Evolutionary conservation across 257 asterid species (phyloP), one percentile per base, ranked within the genome.

Genomic region (Mentha longifolia): DNA sequence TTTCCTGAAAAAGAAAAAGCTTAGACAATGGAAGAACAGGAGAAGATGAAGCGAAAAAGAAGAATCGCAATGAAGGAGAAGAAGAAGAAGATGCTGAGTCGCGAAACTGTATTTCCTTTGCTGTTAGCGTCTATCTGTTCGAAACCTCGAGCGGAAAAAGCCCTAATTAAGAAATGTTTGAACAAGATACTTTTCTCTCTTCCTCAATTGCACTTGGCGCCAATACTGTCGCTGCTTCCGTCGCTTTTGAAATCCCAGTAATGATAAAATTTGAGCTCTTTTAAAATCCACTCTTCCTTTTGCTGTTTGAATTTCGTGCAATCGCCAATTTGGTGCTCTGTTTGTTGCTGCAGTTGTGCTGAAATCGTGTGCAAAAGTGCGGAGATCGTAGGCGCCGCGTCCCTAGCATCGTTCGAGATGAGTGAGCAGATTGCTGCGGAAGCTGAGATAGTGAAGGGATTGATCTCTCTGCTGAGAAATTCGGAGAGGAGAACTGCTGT

Each of bases 201-300:
- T 50, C 81, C 84, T 61, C 80, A 54, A 30, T 12, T 60, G 76
- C 33, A 70, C 65, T 75, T 72, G 33, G 31, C 83, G 65, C 85
- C 88, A 30, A 17, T 89, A 76, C 82, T 87, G 64, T 78, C 95
- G 13, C 70, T 92, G 92, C 82, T 92, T 30, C 96, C 96, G 22
- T 8, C 83, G 31, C 88, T 92, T 58, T 82, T 92, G 16, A 76
- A 79, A 35, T 87, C 85, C 78, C 77, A 67, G 98, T 92, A 89
- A 81, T 76, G 5, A 62, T 62, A 9, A 25, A 20, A 52, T 56
- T 17, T 22, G 0, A 10, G 22, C 51, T 22, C 50, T n/a, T 39
- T 46, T n/a, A 35, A 10, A 15, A 17, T 35, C 6, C 41, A 42
- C 13, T n/a, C 56, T 19, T 9, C 30, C 17, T 25, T 64, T 33